Conservation (phyloP, 164 flowering plant genomes). For the Kalanchoe fedtschenkoi region DNA sequence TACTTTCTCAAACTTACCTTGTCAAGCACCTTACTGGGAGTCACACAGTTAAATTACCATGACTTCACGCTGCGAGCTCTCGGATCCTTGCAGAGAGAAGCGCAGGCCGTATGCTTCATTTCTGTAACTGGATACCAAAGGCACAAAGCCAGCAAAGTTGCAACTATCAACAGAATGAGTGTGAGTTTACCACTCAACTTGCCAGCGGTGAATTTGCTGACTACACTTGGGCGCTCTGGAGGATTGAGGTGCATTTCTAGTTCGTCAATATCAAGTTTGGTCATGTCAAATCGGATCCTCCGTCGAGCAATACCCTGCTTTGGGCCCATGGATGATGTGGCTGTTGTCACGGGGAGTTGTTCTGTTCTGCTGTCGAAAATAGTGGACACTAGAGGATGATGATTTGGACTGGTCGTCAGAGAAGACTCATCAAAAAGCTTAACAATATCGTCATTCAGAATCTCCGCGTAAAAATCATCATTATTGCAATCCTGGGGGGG, state of each 20-base stretch:
- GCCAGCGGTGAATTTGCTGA: neutral
- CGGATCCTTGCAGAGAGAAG: conserved; percentile 15
- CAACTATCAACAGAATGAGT: neutral
- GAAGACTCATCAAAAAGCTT: conserved; percentile 36
- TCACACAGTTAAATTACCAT: neutral
- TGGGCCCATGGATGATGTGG: conserved; percentile 6
- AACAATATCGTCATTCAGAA: conserved; percentile 58
- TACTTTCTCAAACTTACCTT: conserved; percentile 1
- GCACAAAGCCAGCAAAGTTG: neutral
- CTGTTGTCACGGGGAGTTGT: conserved; percentile 9
- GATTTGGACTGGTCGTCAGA: conserved; percentile 6
- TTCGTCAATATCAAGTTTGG: neutral
- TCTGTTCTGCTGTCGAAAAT: conserved; percentile 9
- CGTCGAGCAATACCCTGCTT: conserved; percentile 40
- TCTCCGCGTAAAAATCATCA: conserved; percentile 50
- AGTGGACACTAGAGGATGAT: neutral
- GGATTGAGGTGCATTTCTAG: conserved; percentile 4
- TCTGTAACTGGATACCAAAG: neutral
- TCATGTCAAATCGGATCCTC: conserved; percentile 27
- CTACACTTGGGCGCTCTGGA: neutral
- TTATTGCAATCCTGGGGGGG: conserved; percentile 26
- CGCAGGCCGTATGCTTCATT: conserved; percentile 6
- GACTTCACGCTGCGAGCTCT: neutral
- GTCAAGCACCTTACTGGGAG: neutral
- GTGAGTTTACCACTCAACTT: neutral